Evolutionary conservation across 192 early-diverging fungal species (phyloP).

Genomic region (Coemansia erecta): DNA sequence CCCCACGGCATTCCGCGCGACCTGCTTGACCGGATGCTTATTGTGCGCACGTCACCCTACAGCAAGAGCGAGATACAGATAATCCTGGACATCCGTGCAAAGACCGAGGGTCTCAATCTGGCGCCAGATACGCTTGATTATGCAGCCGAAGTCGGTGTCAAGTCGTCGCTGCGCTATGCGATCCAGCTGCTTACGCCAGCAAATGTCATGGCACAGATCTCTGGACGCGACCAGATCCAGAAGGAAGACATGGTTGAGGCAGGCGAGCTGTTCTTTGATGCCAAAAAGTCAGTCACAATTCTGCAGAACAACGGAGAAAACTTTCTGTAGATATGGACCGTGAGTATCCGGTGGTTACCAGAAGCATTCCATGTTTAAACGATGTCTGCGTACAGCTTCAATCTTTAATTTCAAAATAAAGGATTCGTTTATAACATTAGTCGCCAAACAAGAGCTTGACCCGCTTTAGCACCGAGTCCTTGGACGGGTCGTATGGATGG

Average conservation of each 20-base stretch:
- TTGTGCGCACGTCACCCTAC: slow-evolving; percentile 94
- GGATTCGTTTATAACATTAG: slow-evolving; percentile 31
- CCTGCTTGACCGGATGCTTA: slow-evolving; percentile 91
- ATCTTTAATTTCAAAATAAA: background rate
- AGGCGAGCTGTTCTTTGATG: slow-evolving; percentile 70
- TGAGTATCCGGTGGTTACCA: background rate
- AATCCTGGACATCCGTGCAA: slow-evolving; percentile 91
- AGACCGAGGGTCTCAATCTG: slow-evolving; percentile 80
- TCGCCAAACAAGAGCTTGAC: slow-evolving; percentile 80
- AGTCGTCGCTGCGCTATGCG: slow-evolving; percentile 89
- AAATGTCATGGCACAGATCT: slow-evolving; percentile 80
- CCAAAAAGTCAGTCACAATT: slow-evolving; percentile 49
- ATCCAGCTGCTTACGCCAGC: slow-evolving; percentile 95
- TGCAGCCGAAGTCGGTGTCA: slow-evolving; percentile 81
- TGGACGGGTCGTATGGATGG: slow-evolving; percentile 92
- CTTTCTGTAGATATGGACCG: slow-evolving; percentile 18
- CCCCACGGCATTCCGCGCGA: slow-evolving; percentile 97
- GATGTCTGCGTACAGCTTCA: too few species aligned
- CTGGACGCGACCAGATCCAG: slow-evolving; percentile 77
- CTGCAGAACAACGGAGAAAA: slow-evolving; percentile 38
- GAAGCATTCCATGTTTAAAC: background rate
- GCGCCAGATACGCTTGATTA: slow-evolving; percentile 74
- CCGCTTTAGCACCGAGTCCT: slow-evolving; percentile 82
- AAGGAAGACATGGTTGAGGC: slow-evolving; percentile 87
- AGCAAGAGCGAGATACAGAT: slow-evolving; percentile 83